Evolutionary conservation across 257 asterid species (phyloP).

Genomic region (Schizonepeta tenuifolia): DNA sequence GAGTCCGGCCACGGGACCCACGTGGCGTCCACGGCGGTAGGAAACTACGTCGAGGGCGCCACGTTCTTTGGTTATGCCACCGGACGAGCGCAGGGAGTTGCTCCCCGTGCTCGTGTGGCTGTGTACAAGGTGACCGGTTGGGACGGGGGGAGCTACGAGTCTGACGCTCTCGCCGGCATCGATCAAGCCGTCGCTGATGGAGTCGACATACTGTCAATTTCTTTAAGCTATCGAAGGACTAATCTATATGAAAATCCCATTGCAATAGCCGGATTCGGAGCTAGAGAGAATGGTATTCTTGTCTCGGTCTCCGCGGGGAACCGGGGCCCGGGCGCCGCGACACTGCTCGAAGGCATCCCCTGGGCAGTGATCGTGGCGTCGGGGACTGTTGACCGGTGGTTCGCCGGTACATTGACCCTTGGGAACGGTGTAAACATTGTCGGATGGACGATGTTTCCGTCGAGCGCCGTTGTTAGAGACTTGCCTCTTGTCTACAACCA

Average conservation of each 20-base stretch:
- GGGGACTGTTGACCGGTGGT: slow-evolving; percentile 48
- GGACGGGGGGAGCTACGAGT: slow-evolving; percentile 30
- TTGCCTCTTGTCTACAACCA: slow-evolving; percentile 34
- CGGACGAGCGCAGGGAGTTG: slow-evolving; percentile 52
- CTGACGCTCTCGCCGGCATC: slow-evolving; percentile 55
- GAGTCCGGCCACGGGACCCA: slow-evolving; percentile 51
- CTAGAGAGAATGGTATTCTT: slow-evolving; percentile 43
- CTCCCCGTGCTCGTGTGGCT: slow-evolving; percentile 49
- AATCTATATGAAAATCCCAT: slow-evolving; percentile 39
- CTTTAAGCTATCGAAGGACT: slow-evolving; percentile 23
- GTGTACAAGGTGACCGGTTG: slow-evolving; percentile 43
- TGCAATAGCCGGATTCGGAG: slow-evolving; percentile 53
- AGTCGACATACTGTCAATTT: slow-evolving; percentile 48
- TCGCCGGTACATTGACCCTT: slow-evolving; percentile 34
- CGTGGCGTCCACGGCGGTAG: slow-evolving; percentile 50
- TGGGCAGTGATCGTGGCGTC: slow-evolving; percentile 46
- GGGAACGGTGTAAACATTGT: slow-evolving; percentile 35
- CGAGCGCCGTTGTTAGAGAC: slow-evolving; percentile 4
- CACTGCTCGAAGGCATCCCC: slow-evolving; percentile 41
- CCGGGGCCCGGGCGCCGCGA: slow-evolving; percentile 2
- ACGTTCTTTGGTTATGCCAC: slow-evolving; percentile 48
- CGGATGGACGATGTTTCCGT: slow-evolving; percentile 44
- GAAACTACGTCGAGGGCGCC: slow-evolving; percentile 42
- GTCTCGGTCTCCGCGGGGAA: slow-evolving; percentile 56
- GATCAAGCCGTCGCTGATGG: slow-evolving; percentile 59